Percentiles rank a stretch among this genome's conserved stretches.
phyloP scores from a whole-genome alignment of 2,329 filamentous ascomycete genomes.

The Basipetospora chlamydospora region DNA sequence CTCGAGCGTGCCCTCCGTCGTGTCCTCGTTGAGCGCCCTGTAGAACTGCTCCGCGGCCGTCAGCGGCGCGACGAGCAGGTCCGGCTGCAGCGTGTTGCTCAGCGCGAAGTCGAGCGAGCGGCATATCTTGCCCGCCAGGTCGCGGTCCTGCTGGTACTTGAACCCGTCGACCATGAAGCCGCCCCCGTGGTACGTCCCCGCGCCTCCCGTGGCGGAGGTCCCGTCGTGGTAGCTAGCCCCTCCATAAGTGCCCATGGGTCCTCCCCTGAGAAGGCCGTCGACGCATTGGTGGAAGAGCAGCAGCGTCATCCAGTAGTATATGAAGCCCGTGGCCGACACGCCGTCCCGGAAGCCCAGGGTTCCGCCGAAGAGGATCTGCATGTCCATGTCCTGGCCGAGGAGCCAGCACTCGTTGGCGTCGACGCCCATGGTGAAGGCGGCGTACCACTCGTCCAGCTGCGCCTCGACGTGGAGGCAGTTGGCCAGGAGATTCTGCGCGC shows the following conservation, averaged over 20 bases:
- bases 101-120: conserved; percentile 34
- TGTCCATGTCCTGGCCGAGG: background rate
- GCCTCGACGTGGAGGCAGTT: conserved; percentile 32
- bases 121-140: conserved; percentile 34
- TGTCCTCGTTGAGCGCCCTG: conserved; percentile 20
- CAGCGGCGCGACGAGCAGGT: conserved; percentile 29
- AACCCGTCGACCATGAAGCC: conserved; percentile 25
- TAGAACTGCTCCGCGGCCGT: conserved; percentile 28
- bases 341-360: conserved; percentile 29
- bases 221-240: conserved; percentile 7
- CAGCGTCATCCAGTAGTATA: conserved; percentile 39
- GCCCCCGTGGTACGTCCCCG: too few species aligned
- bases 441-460: conserved; percentile 33
- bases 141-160: conserved; percentile 27
- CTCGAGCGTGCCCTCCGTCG: conserved; percentile 28
- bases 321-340: conserved; percentile 28
- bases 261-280: conserved; percentile 26
- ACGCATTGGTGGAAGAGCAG: conserved; percentile 34
- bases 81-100: conserved; percentile 27
- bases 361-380: conserved; percentile 27
- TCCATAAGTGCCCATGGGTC: too few species aligned
- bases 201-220: too few species aligned
- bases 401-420: conserved; percentile 21
- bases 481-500: conserved; percentile 32
- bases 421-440: conserved; percentile 11